A percentile compares a stretch with the other conserved stretches of the same genome.
These are phyloP conservation scores for Hamigera avellanea DNA, from an alignment of 495 filamentous ascomycete genomes.

Conservation along the genomic window DNA sequence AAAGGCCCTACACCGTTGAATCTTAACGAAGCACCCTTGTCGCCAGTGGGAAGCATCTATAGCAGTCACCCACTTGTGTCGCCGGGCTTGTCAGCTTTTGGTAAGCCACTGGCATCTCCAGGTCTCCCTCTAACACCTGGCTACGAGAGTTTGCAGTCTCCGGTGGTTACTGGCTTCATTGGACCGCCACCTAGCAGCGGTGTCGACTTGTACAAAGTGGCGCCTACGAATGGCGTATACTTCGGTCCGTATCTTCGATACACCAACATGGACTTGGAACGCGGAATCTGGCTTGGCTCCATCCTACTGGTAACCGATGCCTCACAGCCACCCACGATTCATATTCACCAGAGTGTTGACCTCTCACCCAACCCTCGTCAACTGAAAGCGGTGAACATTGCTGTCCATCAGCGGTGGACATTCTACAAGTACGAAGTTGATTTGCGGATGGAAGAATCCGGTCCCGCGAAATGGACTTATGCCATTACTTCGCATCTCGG, in stretches of 20 bases:
- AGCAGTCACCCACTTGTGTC: slow-evolving; percentile 62
- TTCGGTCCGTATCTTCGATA: slow-evolving; percentile 95
- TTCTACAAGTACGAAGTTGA: slow-evolving; percentile 96
- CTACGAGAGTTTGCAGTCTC: slow-evolving; percentile 62
- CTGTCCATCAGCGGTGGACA: slow-evolving; percentile 80
- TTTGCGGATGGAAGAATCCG: slow-evolving; percentile 74
- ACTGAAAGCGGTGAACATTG: slow-evolving; percentile 72
- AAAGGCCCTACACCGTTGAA: slow-evolving; percentile 80
- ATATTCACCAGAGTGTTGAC: slow-evolving; percentile 85
- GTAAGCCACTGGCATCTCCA: slow-evolving; percentile 67
- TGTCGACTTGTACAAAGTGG: slow-evolving; percentile 84
- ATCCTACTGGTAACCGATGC: slow-evolving; percentile 80
- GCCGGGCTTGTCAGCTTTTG: slow-evolving; percentile 54
- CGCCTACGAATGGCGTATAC: slow-evolving; percentile 94
- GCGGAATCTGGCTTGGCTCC: slow-evolving; percentile 77
- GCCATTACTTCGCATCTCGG: slow-evolving; percentile 94
- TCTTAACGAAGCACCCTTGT: slow-evolving; percentile 65
- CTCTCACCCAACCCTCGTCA: slow-evolving; percentile 89
- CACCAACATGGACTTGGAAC: slow-evolving; percentile 92
- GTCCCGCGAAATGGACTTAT: slow-evolving; percentile 90
- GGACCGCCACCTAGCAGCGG: slow-evolving; percentile 80
- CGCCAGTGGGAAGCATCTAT: slow-evolving; percentile 68
- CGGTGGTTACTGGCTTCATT: slow-evolving; percentile 62
- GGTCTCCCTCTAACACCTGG: slow-evolving; percentile 64
- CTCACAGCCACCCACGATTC: slow-evolving; percentile 91